Evolutionary conservation across 2,329 filamentous ascomycete genomes (phyloP).

Genomic region (Cercospora zeina): DNA sequence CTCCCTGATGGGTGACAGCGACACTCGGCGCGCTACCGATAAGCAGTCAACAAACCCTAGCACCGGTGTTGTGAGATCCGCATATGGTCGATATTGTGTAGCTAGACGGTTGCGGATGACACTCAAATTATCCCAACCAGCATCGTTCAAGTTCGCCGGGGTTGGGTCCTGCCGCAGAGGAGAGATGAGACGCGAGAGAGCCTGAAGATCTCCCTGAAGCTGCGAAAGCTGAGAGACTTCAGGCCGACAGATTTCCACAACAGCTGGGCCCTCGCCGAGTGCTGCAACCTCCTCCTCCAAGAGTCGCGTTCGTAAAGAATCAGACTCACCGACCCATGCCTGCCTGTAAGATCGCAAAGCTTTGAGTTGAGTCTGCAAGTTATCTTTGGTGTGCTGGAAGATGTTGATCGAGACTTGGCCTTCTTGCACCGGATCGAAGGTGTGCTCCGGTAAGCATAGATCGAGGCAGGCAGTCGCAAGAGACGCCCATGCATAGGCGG

Average conservation of each 20-base stretch:
- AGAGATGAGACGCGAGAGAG: constrained; percentile 31
- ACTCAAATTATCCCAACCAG: constrained; percentile 40
- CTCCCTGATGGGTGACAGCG: constrained; percentile 16
- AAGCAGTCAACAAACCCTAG: constrained; percentile 78
- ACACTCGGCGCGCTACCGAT: constrained; percentile 38
- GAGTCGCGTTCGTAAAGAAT: constrained; percentile 65
- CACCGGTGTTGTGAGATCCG: constrained; percentile 77
- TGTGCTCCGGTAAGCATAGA: constrained; percentile 81
- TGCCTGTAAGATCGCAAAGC: constrained; percentile 66
- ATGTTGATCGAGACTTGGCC: constrained; percentile 63
- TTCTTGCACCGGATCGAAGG: constrained; percentile 74
- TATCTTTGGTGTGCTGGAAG: constrained; percentile 57
- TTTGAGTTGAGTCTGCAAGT: constrained; percentile 59
- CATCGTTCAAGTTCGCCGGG: constrained; percentile 16
- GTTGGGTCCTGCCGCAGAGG: constrained; percentile 14
- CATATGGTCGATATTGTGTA: constrained; percentile 72
- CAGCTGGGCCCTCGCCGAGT: constrained; percentile 66
- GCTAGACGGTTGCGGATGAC: constrained; percentile 70
- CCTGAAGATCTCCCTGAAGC: constrained; percentile 75
- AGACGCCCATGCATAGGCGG: constrained; percentile 66
- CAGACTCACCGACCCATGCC: constrained; percentile 65
- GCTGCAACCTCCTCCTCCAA: constrained; percentile 62
- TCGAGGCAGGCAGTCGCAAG: constrained; percentile 73
- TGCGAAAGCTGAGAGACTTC: constrained; percentile 64
- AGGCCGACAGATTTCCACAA: constrained; percentile 71